Evolutionary conservation across 1,284 basidiomycete genomes (phyloP).

Genomic region (Marasmius oreades): DNA sequence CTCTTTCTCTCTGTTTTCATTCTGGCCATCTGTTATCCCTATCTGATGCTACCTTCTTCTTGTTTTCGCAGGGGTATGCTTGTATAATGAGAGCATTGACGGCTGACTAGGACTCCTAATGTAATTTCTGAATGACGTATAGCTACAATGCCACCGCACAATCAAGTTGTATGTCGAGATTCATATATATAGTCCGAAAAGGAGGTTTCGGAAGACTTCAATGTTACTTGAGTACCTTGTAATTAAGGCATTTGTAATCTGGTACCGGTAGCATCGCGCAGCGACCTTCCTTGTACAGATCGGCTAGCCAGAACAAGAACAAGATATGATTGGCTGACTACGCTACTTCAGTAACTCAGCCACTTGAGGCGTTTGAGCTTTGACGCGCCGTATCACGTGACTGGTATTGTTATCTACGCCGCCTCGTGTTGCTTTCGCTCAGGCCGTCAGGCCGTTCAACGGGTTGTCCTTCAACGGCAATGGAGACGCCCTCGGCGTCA

Average conservation of each 20-base stretch:
- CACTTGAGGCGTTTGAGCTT: too few relatives aligned
- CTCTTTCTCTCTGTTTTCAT: neutral
- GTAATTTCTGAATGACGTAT: neutral
- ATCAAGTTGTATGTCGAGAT: too few relatives aligned
- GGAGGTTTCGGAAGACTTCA: too few relatives aligned
- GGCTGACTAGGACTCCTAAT: neutral
- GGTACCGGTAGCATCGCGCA: too few relatives aligned
- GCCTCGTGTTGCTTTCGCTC: neutral
- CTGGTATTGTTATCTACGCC: neutral
- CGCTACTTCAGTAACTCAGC: too few relatives aligned
- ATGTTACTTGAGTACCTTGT: too few relatives aligned
- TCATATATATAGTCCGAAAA: too few relatives aligned
- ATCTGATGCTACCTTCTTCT: constrained; percentile 3
- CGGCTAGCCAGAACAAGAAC: too few relatives aligned
- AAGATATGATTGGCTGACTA: too few relatives aligned
- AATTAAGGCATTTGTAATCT: too few relatives aligned
- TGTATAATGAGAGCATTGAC: constrained; percentile 26
- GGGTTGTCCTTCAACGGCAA: constrained; percentile 4
- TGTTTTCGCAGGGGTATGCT: constrained; percentile 42
- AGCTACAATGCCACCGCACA: too few relatives aligned
- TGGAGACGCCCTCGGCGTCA: constrained; percentile 13
- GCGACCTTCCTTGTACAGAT: too few relatives aligned
- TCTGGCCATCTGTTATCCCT: neutral
- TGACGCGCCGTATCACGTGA: neutral
- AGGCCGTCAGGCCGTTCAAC: neutral